These are phyloP conservation scores for Ophiocordyceps camponoti-rufipedis DNA, from an alignment of 2,329 filamentous ascomycete genomes.

Conservation along the genomic window DNA sequence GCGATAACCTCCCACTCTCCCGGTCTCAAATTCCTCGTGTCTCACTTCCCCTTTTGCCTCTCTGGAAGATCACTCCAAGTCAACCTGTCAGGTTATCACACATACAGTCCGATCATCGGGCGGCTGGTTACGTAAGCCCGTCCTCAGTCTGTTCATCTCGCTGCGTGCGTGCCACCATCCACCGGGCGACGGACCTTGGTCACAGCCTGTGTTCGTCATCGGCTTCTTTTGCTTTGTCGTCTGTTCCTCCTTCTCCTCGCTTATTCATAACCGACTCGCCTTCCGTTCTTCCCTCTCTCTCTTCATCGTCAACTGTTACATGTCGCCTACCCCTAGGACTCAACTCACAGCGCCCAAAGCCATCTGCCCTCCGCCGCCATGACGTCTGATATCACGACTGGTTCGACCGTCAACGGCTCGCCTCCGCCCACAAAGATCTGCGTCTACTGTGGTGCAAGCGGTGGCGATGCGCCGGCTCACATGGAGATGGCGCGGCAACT, in stretches of 20 bases:
- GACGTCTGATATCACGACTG: background rate
- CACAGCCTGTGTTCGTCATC: background rate
- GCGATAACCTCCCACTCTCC: too few species aligned
- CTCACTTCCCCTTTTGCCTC: background rate
- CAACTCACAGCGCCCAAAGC: background rate
- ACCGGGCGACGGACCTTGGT: background rate
- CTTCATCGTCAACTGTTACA: background rate
- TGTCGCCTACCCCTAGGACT: background rate
- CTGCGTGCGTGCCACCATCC: background rate
- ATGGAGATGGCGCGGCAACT: slow-evolving; percentile 62
- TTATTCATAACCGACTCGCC: background rate
- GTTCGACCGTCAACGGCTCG: slow-evolving; percentile 9
- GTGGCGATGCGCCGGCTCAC: slow-evolving; percentile 56
- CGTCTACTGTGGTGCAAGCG: slow-evolving; percentile 80
- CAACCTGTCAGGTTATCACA: background rate
- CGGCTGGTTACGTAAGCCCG: background rate
- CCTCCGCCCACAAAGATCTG: slow-evolving; percentile 50
- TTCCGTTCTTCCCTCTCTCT: background rate
- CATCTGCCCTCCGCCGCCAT: background rate
- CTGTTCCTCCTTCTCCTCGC: background rate
- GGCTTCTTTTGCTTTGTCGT: background rate
- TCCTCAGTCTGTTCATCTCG: background rate
- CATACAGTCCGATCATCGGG: background rate
- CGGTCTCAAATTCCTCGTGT: background rate
- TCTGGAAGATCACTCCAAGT: too few species aligned